Conservation (phyloP, 1,284 basidiomycete species). For the Cutaneotrichosporon sp. region DNA sequence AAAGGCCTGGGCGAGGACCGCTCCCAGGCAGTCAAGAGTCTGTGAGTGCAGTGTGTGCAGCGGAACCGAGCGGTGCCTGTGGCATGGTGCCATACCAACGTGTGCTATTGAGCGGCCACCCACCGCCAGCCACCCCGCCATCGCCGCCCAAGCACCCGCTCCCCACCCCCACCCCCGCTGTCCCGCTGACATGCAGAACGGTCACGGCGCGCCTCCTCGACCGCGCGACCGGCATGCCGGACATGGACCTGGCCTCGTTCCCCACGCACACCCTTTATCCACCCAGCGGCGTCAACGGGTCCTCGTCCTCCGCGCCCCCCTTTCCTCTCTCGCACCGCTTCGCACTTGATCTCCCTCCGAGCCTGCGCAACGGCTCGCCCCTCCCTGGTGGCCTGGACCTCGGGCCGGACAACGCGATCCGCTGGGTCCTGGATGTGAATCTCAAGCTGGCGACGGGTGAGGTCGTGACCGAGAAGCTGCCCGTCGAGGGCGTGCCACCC, state of each 20-base stretch:
- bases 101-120: too few species aligned
- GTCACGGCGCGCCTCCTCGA: constrained; percentile 34
- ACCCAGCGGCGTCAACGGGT: constrained; percentile 7
- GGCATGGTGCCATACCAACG: not conserved
- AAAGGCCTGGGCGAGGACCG: constrained; percentile 46
- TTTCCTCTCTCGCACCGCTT: constrained; percentile 43
- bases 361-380: constrained; percentile 14
- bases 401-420: constrained; percentile 29
- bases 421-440: constrained; percentile 35
- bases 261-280: constrained; percentile 35
- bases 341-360: constrained; percentile 36
- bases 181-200: constrained; percentile 28
- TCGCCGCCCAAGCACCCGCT: too few species aligned
- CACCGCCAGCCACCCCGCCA: not conserved
- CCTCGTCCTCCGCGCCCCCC: constrained; percentile 7
- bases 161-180: not conserved
- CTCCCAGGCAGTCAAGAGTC: constrained; percentile 29
- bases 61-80: not conserved
- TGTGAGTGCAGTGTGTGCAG: constrained; percentile 33
- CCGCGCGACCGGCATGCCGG: constrained; percentile 31
- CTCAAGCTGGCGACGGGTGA: constrained; percentile 33
- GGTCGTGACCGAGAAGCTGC: constrained; percentile 29
- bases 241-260: constrained; percentile 26
- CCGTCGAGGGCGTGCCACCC: constrained; percentile 46
- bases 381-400: constrained; percentile 49